Conservation (phyloP, 495 filamentous ascomycete species). For the Aspergillus leporis region DNA sequence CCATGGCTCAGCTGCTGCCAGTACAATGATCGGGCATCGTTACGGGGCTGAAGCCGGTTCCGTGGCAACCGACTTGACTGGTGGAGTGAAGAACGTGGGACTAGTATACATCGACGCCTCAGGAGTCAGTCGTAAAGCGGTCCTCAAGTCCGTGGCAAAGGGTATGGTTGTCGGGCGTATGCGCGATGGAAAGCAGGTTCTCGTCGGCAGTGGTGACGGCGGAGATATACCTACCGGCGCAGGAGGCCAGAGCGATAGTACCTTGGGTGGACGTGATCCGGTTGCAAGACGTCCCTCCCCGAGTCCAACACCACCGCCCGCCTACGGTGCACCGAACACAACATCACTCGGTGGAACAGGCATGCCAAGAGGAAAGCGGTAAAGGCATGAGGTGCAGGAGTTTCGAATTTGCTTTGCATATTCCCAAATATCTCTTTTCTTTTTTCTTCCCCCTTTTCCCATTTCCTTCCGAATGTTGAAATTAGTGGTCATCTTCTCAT, state of each 20-base stretch:
- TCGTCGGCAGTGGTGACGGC: slow-evolving; percentile 82
- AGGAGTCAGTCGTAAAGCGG: slow-evolving; percentile 82
- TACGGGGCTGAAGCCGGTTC: slow-evolving; percentile 83
- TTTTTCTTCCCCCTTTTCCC: neutral
- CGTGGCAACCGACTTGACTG: slow-evolving; percentile 69
- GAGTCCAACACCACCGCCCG: slow-evolving; percentile 41
- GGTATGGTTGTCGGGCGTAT: slow-evolving; percentile 97
- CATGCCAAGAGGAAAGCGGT: slow-evolving; percentile 40
- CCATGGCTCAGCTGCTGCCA: slow-evolving; percentile 72
- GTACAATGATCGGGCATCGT: slow-evolving; percentile 75
- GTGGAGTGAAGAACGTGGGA: slow-evolving; percentile 91
- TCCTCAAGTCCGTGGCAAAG: slow-evolving; percentile 92
- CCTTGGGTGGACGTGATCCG: slow-evolving; percentile 22
- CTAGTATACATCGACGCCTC: slow-evolving; percentile 97
- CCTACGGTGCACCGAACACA: slow-evolving; percentile 42
- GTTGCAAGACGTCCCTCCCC: slow-evolving; percentile 32
- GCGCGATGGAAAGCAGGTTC: slow-evolving; percentile 75
- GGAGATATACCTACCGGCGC: slow-evolving; percentile 45
- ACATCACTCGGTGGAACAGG: slow-evolving; percentile 32
- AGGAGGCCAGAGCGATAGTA: slow-evolving; percentile 19
- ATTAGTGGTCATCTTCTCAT: neutral
- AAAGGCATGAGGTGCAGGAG: slow-evolving; percentile 5
- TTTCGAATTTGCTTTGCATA: neutral
- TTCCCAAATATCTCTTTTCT: neutral
- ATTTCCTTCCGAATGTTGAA: neutral